phyloP scores from a whole-genome alignment of 106 monocot species.

The Apostasia ramifera region DNA sequence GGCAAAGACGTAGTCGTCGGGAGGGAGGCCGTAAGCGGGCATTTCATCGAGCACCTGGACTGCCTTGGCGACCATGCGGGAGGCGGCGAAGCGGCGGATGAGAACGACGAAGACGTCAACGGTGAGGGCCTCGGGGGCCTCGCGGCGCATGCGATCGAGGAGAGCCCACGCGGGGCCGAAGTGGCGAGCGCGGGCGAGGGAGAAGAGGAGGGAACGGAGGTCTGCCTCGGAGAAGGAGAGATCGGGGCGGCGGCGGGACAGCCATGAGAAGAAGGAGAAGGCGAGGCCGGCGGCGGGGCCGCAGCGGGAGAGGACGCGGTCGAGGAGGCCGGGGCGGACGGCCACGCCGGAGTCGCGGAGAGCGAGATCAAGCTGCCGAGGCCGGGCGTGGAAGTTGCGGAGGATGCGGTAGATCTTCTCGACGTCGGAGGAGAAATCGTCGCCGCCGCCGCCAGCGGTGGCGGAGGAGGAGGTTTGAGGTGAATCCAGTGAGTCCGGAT shows the following conservation, averaged over 20 bases:
- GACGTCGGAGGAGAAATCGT: constrained; percentile 29
- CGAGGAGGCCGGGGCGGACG: constrained; percentile 56
- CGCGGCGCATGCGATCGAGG: constrained; percentile 37
- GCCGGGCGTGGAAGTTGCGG: constrained; percentile 49
- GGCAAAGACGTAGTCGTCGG: constrained; percentile 53
- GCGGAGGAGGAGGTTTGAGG: too few species aligned
- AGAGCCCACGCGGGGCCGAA: constrained; percentile 61
- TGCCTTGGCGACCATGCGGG: constrained; percentile 52
- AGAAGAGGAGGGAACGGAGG: constrained; percentile 26
- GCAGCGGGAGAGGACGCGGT: constrained; percentile 47
- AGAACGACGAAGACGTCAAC: constrained; percentile 57
- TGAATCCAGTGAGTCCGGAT: too few species aligned
- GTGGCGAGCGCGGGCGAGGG: constrained; percentile 38
- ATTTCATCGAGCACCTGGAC: constrained; percentile 76
- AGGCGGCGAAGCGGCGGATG: constrained; percentile 57
- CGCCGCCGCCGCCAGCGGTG: neutral
- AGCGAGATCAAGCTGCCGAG: constrained; percentile 30
- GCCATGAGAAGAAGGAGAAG: constrained; percentile 63
- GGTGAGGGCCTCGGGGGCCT: constrained; percentile 38
- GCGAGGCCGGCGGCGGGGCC: constrained; percentile 47
- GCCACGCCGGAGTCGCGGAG: constrained; percentile 46
- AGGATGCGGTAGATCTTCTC: constrained; percentile 76
- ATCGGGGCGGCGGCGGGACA: constrained; percentile 32
- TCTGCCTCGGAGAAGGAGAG: constrained; percentile 28
- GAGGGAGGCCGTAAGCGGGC: constrained; percentile 35